Evolutionary conservation across 2,329 filamentous ascomycete species (phyloP).

Genomic region (Verticillium dahliae): DNA sequence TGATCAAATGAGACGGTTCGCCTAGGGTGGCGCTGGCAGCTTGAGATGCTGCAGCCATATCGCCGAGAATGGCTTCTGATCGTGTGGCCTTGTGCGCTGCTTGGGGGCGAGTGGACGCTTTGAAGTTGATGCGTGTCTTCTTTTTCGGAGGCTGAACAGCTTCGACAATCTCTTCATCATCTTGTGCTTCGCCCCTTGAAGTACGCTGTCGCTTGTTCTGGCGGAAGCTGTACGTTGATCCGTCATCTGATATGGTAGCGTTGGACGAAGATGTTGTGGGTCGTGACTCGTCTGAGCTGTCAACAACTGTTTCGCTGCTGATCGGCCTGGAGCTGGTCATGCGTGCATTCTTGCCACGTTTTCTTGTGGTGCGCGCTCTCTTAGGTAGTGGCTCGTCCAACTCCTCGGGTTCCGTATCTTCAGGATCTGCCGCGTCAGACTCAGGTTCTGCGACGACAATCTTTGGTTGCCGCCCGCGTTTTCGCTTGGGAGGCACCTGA

Average conservation of each 20-base stretch:
- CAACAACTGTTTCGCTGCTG: neutral
- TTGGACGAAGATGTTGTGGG: slow-evolving; percentile 49
- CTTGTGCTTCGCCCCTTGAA: slow-evolving; percentile 42
- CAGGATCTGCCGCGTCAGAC: neutral
- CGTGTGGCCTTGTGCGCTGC: neutral
- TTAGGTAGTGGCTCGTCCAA: slow-evolving; percentile 5
- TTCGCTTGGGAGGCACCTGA: slow-evolving; percentile 8
- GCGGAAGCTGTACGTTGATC: slow-evolving; percentile 10
- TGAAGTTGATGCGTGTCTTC: slow-evolving; percentile 11
- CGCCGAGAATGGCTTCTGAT: slow-evolving; percentile 6
- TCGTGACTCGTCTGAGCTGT: slow-evolving; percentile 37
- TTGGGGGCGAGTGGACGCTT: slow-evolving; percentile 5
- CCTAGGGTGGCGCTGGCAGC: neutral
- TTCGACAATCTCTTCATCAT: slow-evolving; percentile 26
- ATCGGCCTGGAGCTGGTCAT: neutral
- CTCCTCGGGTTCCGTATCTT: neutral
- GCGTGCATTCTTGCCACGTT: slow-evolving; percentile 2
- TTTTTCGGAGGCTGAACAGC: slow-evolving; percentile 30
- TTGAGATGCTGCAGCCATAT: slow-evolving; percentile 1
- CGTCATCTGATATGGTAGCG: slow-evolving; percentile 26
- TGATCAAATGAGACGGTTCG: slow-evolving; percentile 1
- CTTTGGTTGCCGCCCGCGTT: slow-evolving; percentile 11
- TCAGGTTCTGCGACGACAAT: slow-evolving; percentile 2
- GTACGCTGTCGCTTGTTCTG: slow-evolving; percentile 42
- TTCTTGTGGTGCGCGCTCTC: slow-evolving; percentile 7